Conservation (phyloP, 192 early-diverging fungal genomes). For the Backusella liffmaniae region DNA sequence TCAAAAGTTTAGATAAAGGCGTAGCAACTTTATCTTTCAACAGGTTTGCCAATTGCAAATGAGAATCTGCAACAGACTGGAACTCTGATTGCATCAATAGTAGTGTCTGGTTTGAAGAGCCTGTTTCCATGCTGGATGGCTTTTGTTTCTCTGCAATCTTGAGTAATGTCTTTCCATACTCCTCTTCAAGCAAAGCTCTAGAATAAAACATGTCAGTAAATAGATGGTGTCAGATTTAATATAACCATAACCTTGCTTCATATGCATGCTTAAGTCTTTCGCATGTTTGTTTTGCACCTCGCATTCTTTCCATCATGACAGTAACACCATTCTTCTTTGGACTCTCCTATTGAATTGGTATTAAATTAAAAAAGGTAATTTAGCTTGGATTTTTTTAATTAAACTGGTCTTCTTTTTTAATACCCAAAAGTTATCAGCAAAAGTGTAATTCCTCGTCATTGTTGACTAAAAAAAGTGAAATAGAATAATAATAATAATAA, state of each 20-base stretch:
- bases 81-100: not conserved
- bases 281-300: conserved; percentile 18
- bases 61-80: not conserved
- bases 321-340: conserved; percentile 13
- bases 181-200: conserved; percentile 17
- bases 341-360: conserved; percentile 11
- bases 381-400: not conserved
- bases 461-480: not conserved
- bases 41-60: not conserved
- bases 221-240: not conserved
- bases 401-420: not conserved
- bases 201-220: not conserved
- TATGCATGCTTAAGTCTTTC: conserved; percentile 16
- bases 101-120: not conserved
- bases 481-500: not conserved
- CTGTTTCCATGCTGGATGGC: conserved; percentile 3
- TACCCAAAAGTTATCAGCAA: conserved; percentile 25
- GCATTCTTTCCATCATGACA: conserved; percentile 14
- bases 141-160: conserved; percentile 8
- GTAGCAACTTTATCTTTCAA: not conserved
- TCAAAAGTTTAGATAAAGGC: conserved; percentile 1
- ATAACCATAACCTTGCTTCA: conserved; percentile 11
- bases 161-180: conserved; percentile 11
- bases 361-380: not conserved
- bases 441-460: not conserved